A percentile compares a stretch with the other conserved stretches of the same genome.
These are phyloP conservation scores for Calonectria pseudoreteaudii DNA, from an alignment of 2,329 filamentous ascomycete species.

Conservation along the genomic window DNA sequence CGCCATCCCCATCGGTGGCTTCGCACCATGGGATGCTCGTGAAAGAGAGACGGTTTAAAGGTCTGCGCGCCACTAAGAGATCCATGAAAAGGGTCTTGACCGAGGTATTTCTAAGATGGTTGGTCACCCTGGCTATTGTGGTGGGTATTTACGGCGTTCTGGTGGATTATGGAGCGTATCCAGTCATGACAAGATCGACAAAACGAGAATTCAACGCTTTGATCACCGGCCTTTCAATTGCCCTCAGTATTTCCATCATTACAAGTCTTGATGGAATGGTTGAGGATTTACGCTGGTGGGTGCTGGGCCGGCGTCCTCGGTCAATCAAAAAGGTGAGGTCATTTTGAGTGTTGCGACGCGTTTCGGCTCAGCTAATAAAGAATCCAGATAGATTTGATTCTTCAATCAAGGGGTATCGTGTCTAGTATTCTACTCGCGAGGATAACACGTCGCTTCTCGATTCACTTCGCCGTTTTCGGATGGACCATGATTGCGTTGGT, in stretches of 20 bases:
- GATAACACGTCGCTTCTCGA: not conserved
- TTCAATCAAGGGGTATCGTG: not conserved
- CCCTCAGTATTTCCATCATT: not conserved
- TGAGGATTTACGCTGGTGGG: not conserved
- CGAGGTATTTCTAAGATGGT: not conserved
- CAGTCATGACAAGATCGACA: not conserved
- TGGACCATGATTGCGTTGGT: not conserved
- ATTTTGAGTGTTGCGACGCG: too few relatives aligned
- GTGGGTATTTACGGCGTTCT: not conserved
- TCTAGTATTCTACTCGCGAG: not conserved
- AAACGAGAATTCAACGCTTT: conserved; percentile 1
- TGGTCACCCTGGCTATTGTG: not conserved
- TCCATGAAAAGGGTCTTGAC: not conserved
- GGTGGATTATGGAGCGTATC: not conserved
- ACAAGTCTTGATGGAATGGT: not conserved
- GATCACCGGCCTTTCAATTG: not conserved
- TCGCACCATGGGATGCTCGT: not conserved
- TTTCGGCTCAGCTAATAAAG: not conserved
- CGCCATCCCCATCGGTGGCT: not conserved
- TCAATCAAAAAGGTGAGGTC: not conserved
- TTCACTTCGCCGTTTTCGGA: not conserved
- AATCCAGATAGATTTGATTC: not conserved
- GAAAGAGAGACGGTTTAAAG: not conserved
- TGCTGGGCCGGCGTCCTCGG: not conserved
- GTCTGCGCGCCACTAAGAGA: not conserved